Percentiles rank a stretch among this genome's conserved stretches.
Conservation (phyloP, 140 eudicot species). For the Anethum foeniculum region DNA sequence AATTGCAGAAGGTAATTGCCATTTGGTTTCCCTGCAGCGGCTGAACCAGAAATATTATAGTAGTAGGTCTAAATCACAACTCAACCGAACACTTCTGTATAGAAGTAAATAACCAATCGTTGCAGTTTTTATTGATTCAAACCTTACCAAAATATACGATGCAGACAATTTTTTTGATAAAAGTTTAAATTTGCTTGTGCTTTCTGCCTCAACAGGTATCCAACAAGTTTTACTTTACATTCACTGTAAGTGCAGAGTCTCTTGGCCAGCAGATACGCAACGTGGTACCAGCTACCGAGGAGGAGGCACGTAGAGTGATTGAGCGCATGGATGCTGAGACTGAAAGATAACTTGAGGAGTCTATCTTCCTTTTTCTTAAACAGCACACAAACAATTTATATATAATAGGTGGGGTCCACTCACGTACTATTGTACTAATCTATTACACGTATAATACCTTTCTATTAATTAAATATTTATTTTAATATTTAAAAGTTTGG, state of each 20-base stretch:
- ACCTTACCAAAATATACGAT: not conserved
- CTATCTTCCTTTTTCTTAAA: not conserved
- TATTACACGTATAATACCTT: no score
- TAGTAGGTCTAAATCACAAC: not conserved
- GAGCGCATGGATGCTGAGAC: slow-evolving; percentile 90
- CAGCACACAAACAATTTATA: no score
- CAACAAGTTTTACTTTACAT: slow-evolving; percentile 95
- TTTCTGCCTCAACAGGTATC: slow-evolving; percentile 49
- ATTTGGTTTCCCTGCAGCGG: not conserved
- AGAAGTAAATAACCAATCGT: not conserved
- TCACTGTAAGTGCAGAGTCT: slow-evolving; percentile 41
- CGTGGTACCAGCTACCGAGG: slow-evolving; percentile 94
- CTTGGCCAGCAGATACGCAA: slow-evolving; percentile 45
- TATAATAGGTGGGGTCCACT: no score
- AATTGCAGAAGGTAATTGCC: not conserved
- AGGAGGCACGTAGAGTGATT: slow-evolving; percentile 85
- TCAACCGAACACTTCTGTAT: not conserved
- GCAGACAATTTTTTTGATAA: not conserved
- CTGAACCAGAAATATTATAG: not conserved
- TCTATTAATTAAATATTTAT: no score
- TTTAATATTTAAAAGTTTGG: no score
- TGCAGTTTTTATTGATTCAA: not conserved
- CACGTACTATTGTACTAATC: no score
- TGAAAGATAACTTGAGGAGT: not conserved
- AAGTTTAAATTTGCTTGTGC: not conserved